A percentile compares a stretch with the other conserved stretches of the same genome.
phyloP scores from a whole-genome alignment of 2,329 filamentous ascomycete genomes.

The Claviceps arundinis region DNA sequence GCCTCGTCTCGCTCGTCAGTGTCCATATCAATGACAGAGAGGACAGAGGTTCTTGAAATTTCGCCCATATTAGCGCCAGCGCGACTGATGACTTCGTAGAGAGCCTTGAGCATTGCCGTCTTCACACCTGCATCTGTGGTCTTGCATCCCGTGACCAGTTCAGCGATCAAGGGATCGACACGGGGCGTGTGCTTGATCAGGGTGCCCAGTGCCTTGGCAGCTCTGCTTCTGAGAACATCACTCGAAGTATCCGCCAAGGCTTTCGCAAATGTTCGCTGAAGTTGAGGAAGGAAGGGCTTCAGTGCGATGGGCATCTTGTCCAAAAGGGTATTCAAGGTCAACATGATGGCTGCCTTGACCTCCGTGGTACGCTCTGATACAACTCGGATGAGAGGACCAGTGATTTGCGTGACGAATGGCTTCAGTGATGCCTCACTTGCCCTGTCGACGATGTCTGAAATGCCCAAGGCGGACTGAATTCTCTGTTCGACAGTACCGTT shows the following conservation, averaged over 20 bases:
- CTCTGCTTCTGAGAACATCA: slow-evolving; percentile 72
- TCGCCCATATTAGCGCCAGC: slow-evolving; percentile 93
- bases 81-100: slow-evolving; percentile 94
- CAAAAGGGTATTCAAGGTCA: slow-evolving; percentile 86
- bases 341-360: slow-evolving; percentile 86
- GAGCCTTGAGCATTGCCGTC: slow-evolving; percentile 90
- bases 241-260: slow-evolving; percentile 87
- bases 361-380: slow-evolving; percentile 94
- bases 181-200: slow-evolving; percentile 91
- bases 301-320: slow-evolving; percentile 94
- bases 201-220: slow-evolving; percentile 87
- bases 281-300: slow-evolving; percentile 91
- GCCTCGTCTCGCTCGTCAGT: slow-evolving; percentile 58
- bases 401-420: slow-evolving; percentile 94
- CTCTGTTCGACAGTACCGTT: slow-evolving; percentile 89
- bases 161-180: slow-evolving; percentile 83
- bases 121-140: slow-evolving; percentile 73
- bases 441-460: slow-evolving; percentile 90
- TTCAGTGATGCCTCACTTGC: slow-evolving; percentile 79
- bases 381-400: slow-evolving; percentile 91
- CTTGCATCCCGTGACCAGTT: slow-evolving; percentile 91
- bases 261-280: slow-evolving; percentile 94
- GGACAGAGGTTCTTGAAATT: slow-evolving; percentile 68
- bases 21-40: slow-evolving; percentile 79
- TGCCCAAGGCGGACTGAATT: slow-evolving; percentile 80